phyloP scores from a whole-genome alignment of 768 basidiomycete species.

The Trichaptum fuscoviolaceum region DNA sequence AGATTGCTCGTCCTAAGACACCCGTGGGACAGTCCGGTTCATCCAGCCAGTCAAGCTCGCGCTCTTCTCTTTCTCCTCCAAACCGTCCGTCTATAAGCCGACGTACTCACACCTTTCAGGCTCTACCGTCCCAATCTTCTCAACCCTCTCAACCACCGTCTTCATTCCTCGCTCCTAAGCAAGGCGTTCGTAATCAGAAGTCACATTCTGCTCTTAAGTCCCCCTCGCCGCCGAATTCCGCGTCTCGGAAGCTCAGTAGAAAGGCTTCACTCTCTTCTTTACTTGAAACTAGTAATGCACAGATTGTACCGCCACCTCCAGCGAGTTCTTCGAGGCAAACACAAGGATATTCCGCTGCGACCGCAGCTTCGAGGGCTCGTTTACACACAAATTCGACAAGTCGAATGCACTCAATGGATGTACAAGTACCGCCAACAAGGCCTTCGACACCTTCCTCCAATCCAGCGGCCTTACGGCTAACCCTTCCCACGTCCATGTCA shows the following conservation, averaged over 20 bases:
- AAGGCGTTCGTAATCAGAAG: conserved; percentile 77
- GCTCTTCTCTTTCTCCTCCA: conserved; percentile 67
- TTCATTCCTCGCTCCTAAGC: conserved; percentile 62
- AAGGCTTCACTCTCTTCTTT: conserved; percentile 79
- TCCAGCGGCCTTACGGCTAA: conserved; percentile 71
- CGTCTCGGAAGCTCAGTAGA: conserved; percentile 57
- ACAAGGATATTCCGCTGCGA: conserved; percentile 69
- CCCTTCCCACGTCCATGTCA: conserved; percentile 76
- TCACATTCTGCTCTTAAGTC: conserved; percentile 79
- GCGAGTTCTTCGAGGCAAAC: conserved; percentile 41
- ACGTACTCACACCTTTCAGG: conserved; percentile 59
- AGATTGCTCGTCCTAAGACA: conserved; percentile 64
- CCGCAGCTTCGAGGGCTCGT: conserved; percentile 78
- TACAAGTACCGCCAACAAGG: conserved; percentile 67
- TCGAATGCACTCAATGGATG: conserved; percentile 53
- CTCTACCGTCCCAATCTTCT: conserved; percentile 45
- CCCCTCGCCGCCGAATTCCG: conserved; percentile 57
- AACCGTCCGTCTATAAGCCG: conserved; percentile 40
- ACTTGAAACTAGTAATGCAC: conserved; percentile 52
- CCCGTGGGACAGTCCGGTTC: conserved; percentile 64
- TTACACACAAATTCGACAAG: conserved; percentile 60
- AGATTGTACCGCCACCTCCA: conserved; percentile 32
- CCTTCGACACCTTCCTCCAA: conserved; percentile 79
- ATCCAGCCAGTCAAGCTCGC: conserved; percentile 42
- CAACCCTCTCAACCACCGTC: conserved; percentile 33